Evolutionary conservation across 495 filamentous ascomycete species (phyloP), one percentile per base, ranked within the genome.

Genomic region (Cetradonia linearis): DNA sequence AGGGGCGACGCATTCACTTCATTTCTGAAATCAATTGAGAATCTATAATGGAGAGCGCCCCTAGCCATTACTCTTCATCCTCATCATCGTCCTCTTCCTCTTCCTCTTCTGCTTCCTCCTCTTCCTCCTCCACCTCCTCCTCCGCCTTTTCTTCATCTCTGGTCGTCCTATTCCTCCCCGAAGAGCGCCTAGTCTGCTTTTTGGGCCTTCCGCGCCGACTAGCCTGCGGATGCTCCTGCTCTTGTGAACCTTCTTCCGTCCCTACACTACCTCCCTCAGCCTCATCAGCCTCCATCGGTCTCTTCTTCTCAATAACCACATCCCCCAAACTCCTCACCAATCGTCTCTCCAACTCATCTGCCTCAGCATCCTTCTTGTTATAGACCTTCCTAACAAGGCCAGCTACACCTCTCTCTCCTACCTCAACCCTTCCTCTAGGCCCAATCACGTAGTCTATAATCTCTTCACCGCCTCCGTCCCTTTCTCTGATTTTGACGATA

Each of bases 371-470:
- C 52, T 68, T 69, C 34, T 62, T 68, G 33, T 72, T 74, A 67
- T 84, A 84, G 16, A 88, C 84, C 59, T 73, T 74, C 57, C 79
- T 79, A 4, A 92, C 82, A 55, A 97, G 67, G 2, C 81, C 81
- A 16, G 83, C 81, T 34, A 94, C 84, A 16, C 84, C 86, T 34
- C 80, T 76, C 56, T 81, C 80, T 3, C 84, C 86, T 36, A 98
- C 85, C 69, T 98, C 93, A 14, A 88, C 75, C 73, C 88, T 96
- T 16, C 90, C 93, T 37, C 93, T 77, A 34, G 88, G 85, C 3
- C 90, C 91, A 30, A 95, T 78, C 60, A 86, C 80, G 74, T 84
- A 95, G 55, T 86, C 87, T 11, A 88, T 78, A 5, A 78, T 70
- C 60, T 94, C 89, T 25, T 91, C 87, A n/a, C 84, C 86, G 1